A percentile compares a stretch with the other conserved stretches of the same genome.
phyloP scores from a whole-genome alignment of 106 monocot species.

The Hemerocallis citrina region DNA sequence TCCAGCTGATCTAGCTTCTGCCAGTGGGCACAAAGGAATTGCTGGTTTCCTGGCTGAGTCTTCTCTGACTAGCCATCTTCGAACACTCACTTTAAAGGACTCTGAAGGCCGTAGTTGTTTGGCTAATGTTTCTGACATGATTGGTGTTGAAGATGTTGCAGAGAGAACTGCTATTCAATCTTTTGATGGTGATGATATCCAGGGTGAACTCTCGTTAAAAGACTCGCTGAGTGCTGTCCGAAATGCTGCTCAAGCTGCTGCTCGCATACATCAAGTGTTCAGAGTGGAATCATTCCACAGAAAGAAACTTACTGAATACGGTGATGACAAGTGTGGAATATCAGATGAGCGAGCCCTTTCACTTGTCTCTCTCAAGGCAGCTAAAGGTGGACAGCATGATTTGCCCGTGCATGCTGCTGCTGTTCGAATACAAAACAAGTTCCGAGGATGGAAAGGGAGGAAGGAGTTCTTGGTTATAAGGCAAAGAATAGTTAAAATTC shows the following conservation, averaged over 20 bases:
- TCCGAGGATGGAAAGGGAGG: conserved; percentile 90
- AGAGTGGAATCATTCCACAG: conserved; percentile 85
- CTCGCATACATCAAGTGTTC: conserved; percentile 70
- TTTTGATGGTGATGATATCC: conserved; percentile 14
- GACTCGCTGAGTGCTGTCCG: conserved; percentile 65
- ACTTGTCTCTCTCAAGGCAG: conserved; percentile 31
- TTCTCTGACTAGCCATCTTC: conserved; percentile 65
- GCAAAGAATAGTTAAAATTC: conserved; percentile 73
- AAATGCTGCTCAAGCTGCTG: conserved; percentile 65
- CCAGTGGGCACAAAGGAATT: conserved; percentile 83
- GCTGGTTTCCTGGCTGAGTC: conserved; percentile 78
- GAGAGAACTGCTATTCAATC: conserved; percentile 14
- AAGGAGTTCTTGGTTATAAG: conserved; percentile 62
- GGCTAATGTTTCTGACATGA: conserved; percentile 16
- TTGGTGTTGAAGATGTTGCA: conserved; percentile 22
- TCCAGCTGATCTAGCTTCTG: conserved; percentile 78
- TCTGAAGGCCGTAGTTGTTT: conserved; percentile 13
- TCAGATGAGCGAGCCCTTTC: conserved; percentile 61
- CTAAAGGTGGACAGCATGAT: conserved; percentile 36
- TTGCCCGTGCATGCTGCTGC: conserved; percentile 58
- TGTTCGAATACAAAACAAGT: conserved; percentile 76
- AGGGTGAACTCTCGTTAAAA: conserved; percentile 40
- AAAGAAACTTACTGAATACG: conserved; percentile 46
- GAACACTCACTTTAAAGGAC: conserved; percentile 54
- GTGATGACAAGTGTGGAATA: conserved; percentile 36